These are phyloP conservation scores for Berberis vulgaris DNA, from an alignment of 164 flowering plant genomes.

Conservation along the genomic window DNA sequence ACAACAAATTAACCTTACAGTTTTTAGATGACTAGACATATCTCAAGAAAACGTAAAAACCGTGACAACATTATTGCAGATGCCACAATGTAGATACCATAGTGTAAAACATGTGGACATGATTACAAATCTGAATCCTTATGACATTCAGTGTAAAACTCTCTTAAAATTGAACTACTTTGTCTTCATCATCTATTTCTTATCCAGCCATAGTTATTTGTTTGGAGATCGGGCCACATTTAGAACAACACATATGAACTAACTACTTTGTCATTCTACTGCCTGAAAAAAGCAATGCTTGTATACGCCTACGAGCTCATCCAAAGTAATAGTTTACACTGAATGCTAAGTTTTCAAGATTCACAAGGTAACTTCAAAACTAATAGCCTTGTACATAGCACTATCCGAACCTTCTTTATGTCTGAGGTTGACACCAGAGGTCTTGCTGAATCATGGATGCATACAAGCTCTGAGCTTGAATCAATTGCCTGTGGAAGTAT, in stretches of 20 bases:
- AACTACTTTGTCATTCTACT: not conserved
- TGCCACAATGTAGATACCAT: too few species aligned
- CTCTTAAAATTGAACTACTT: too few species aligned
- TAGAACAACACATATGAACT: not conserved
- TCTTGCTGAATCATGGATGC: constrained; percentile 97
- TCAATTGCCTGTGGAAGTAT: constrained; percentile 54
- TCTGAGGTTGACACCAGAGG: constrained; percentile 68
- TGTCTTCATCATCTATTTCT: too few species aligned
- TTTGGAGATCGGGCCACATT: not conserved
- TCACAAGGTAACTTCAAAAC: not conserved
- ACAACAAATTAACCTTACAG: not conserved
- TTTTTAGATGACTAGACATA: not conserved
- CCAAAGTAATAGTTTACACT: not conserved
- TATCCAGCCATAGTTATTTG: too few species aligned
- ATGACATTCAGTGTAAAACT: not conserved
- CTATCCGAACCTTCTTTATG: constrained; percentile 52
- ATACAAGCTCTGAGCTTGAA: constrained; percentile 68
- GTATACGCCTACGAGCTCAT: not conserved
- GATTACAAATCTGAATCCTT: not conserved
- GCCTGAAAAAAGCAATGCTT: not conserved
- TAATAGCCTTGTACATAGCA: not conserved
- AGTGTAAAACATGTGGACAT: too few species aligned
- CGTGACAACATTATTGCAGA: too few species aligned
- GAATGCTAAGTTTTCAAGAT: not conserved
- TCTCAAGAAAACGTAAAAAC: not conserved